phyloP scores from a whole-genome alignment of 768 basidiomycete genomes.

The Xanthoconium purpureum region DNA sequence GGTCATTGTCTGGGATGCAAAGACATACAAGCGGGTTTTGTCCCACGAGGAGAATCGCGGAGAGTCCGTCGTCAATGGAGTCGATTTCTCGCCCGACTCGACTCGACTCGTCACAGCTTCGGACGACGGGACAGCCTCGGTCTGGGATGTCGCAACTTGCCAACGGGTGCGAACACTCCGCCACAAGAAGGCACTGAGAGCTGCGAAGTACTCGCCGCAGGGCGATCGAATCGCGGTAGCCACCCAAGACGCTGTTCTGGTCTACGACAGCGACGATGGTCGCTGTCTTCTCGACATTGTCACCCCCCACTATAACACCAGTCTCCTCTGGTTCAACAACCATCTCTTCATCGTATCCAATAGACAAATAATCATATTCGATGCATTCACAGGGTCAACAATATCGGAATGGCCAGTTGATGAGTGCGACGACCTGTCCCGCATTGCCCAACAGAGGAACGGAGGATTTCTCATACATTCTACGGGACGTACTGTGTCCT shows the following conservation, averaged over 20 bases:
- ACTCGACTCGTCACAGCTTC: background rate
- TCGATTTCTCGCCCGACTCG: constrained; percentile 7
- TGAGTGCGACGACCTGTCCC: background rate
- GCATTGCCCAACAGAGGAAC: background rate
- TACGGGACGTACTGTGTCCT: background rate
- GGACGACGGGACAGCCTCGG: background rate
- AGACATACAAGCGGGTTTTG: background rate
- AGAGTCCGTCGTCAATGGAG: background rate
- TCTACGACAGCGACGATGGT: background rate
- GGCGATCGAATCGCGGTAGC: background rate
- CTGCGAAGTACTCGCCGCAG: background rate
- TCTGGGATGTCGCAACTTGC: background rate
- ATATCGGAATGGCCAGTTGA: background rate
- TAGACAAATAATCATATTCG: background rate
- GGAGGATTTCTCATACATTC: background rate
- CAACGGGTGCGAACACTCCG: background rate
- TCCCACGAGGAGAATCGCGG: background rate
- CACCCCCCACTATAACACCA: background rate
- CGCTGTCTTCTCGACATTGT: background rate
- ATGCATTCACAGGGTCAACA: background rate
- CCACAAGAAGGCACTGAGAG: background rate
- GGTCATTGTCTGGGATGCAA: background rate
- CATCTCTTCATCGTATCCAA: background rate
- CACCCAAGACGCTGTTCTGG: background rate
- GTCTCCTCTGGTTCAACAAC: background rate